These are phyloP conservation scores for Cryptosporidium sp. DNA, from an alignment of 169 alveolate genomes.

Conservation along the genomic window DNA sequence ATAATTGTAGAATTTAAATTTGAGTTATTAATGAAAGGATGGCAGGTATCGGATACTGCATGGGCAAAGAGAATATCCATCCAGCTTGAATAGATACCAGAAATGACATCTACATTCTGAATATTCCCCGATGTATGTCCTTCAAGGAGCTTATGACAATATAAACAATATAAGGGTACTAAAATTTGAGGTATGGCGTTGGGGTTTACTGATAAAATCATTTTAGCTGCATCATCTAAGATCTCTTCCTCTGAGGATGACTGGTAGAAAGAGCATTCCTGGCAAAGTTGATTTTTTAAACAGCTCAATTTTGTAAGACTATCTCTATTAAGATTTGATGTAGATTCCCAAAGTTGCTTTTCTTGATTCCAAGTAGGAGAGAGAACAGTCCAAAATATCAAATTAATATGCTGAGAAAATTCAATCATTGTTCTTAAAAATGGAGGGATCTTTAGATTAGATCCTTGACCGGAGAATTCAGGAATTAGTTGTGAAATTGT, in stretches of 20 bases:
- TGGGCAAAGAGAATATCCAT: slow-evolving; percentile 41
- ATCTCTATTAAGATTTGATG: background rate
- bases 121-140: slow-evolving; percentile 1
- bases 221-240: slow-evolving; percentile 5
- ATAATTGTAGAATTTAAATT: slow-evolving; percentile 13
- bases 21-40: slow-evolving; percentile 49
- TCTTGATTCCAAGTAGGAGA: slow-evolving; percentile 33
- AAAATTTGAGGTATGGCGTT: slow-evolving; percentile 23
- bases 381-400: slow-evolving; percentile 16
- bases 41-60: slow-evolving; percentile 28
- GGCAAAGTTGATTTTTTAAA: slow-evolving; percentile 13
- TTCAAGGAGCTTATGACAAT: slow-evolving; percentile 22
- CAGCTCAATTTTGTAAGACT: background rate
- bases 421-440: slow-evolving; percentile 38
- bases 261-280: background rate
- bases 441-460: slow-evolving; percentile 14
- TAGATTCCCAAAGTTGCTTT: slow-evolving; percentile 34
- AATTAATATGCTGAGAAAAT: slow-evolving; percentile 8
- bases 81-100: slow-evolving; percentile 27
- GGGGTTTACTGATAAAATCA: slow-evolving; percentile 13
- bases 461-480: background rate
- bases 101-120: slow-evolving; percentile 2
- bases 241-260: background rate
- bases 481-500: slow-evolving; percentile 47
- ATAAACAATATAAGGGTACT: slow-evolving; percentile 37